These are phyloP conservation scores for Metschnikowia borealis DNA, from an alignment of 805 yeast genomes.

Conservation along the genomic window DNA sequence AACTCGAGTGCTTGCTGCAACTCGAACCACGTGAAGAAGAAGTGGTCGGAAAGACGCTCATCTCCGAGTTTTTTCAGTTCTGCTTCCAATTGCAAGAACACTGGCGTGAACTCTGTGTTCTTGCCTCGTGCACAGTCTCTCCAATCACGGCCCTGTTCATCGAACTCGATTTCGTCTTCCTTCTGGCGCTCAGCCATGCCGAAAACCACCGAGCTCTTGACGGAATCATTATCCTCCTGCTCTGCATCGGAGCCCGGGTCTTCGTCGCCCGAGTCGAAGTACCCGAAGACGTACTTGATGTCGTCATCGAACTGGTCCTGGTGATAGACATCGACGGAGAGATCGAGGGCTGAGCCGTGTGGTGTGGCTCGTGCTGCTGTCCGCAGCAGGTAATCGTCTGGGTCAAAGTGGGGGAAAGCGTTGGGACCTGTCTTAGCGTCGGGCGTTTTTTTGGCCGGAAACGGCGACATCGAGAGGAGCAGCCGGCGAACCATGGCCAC, in stretches of 20 bases:
- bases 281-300: slow-evolving; percentile 55
- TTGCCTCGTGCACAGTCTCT: slow-evolving; percentile 63
- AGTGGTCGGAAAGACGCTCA: slow-evolving; percentile 22
- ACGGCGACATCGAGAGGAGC: slow-evolving; percentile 19
- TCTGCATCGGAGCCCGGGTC: slow-evolving; percentile 4
- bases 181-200: slow-evolving; percentile 20
- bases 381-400: slow-evolving; percentile 10
- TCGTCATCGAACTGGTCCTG: slow-evolving; percentile 71
- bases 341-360: slow-evolving; percentile 25
- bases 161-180: slow-evolving; percentile 42
- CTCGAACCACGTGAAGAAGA: slow-evolving; percentile 26
- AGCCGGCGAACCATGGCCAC: slow-evolving; percentile 39
- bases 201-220: slow-evolving; percentile 7
- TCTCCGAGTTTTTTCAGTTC: slow-evolving; percentile 16
- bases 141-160: slow-evolving; percentile 65
- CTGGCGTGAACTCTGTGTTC: slow-evolving; percentile 32
- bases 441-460: background rate
- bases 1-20: slow-evolving; percentile 23
- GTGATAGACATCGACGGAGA: slow-evolving; percentile 51
- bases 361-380: slow-evolving; percentile 6
- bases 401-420: slow-evolving; percentile 13
- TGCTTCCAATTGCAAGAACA: slow-evolving; percentile 18
- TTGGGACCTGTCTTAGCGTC: background rate
- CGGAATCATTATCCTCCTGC: slow-evolving; percentile 6
- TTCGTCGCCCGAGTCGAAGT: slow-evolving; percentile 35